A percentile compares a stretch with the other conserved stretches of the same genome.
Conservation (phyloP, 164 flowering plant genomes). For the Chimonanthus praecox region DNA sequence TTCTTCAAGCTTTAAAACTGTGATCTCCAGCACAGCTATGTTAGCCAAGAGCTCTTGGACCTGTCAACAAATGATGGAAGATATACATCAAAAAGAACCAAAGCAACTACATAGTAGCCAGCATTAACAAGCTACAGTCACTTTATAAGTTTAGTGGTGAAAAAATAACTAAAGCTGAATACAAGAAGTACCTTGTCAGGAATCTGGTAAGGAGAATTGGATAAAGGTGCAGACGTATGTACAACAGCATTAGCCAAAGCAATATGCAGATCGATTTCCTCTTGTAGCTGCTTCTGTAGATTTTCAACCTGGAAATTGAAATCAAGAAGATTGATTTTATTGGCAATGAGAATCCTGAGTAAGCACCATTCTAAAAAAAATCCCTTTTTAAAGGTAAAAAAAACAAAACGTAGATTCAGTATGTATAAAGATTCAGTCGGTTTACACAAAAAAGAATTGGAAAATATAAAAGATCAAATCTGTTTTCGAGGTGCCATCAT, state of each 20-base stretch:
- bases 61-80: slow-evolving; percentile 13
- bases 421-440: no score
- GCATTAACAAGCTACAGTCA: background rate
- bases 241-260: slow-evolving; percentile 31
- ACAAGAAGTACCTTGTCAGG: slow-evolving; percentile 30
- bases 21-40: slow-evolving; percentile 30
- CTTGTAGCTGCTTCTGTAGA: slow-evolving; percentile 32
- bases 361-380: background rate
- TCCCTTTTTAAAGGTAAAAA: no score
- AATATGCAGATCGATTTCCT: slow-evolving; percentile 32
- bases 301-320: slow-evolving; percentile 20
- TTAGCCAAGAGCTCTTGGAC: slow-evolving; percentile 31
- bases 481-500: no score
- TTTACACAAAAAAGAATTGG: no score
- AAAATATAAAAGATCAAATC: no score
- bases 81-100: background rate
- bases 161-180: background rate
- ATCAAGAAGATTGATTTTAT: background rate
- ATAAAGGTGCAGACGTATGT: slow-evolving; percentile 19
- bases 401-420: no score
- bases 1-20: slow-evolving; percentile 41
- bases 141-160: background rate
- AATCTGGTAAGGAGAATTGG: slow-evolving; percentile 17
- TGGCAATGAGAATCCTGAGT: background rate
- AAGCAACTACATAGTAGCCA: background rate